Percentiles rank a stretch among this genome's conserved stretches.
These are phyloP conservation scores for Mycothermus thermophilus DNA, from an alignment of 495 filamentous ascomycete genomes.

Conservation along the genomic window DNA sequence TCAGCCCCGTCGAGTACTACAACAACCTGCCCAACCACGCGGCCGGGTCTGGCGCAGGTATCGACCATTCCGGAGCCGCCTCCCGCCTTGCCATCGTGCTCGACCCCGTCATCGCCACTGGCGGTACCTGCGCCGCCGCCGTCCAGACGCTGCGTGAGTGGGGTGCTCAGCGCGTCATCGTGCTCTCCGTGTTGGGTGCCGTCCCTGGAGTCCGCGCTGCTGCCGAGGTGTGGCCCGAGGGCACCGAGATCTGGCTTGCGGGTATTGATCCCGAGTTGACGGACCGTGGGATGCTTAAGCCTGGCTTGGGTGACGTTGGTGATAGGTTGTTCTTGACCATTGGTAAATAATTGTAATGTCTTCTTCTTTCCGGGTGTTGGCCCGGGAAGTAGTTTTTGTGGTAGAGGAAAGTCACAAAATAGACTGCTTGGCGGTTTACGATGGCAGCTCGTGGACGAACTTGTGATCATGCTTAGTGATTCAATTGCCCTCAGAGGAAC, in stretches of 20 bases:
- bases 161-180: conserved; percentile 69
- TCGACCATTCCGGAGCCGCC: conserved; percentile 20
- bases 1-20: conserved; percentile 93
- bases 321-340: conserved; percentile 86
- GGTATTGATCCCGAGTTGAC: conserved; percentile 61
- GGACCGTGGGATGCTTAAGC: conserved; percentile 76
- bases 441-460: too few relatives aligned
- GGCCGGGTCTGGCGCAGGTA: conserved; percentile 7
- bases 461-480: too few relatives aligned
- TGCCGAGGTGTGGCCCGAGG: conserved; percentile 58
- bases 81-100: conserved; percentile 64
- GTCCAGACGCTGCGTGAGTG: conserved; percentile 83
- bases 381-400: not conserved
- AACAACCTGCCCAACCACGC: conserved; percentile 82
- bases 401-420: not conserved
- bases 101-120: conserved; percentile 89
- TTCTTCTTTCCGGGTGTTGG: not conserved
- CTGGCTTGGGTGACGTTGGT: conserved; percentile 81
- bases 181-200: conserved; percentile 64
- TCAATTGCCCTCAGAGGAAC: too few relatives aligned
- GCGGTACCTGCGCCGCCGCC: conserved; percentile 75
- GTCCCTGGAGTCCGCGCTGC: conserved; percentile 50
- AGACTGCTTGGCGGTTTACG: not conserved
- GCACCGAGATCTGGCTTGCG: conserved; percentile 69
- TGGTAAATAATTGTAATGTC: conserved; percentile 48